A percentile compares a stretch with the other conserved stretches of the same genome.
Evolutionary conservation across 2,329 filamentous ascomycete species (phyloP).

Genomic region (Tolypocladium endophyticum): DNA sequence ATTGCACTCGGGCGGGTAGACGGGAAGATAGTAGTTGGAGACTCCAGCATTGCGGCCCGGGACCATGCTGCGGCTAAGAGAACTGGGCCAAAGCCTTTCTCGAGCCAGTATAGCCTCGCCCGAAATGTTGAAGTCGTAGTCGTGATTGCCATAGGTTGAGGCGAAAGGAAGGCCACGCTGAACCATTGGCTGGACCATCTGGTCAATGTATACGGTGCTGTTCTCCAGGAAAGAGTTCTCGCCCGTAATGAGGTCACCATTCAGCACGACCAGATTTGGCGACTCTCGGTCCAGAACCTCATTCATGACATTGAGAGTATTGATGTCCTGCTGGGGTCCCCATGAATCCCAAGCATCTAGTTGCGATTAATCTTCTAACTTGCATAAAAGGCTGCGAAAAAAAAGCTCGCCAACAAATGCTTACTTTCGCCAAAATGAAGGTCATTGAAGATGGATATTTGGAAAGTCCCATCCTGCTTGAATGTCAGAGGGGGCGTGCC

Average conservation of each 20-base stretch:
- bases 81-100: constrained; percentile 26
- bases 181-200: constrained; percentile 48
- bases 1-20: constrained; percentile 26
- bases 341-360: constrained; percentile 33
- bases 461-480: constrained; percentile 33
- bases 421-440: constrained; percentile 61
- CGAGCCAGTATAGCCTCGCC: constrained; percentile 30
- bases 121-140: constrained; percentile 48
- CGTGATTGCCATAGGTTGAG: constrained; percentile 63
- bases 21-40: constrained; percentile 37
- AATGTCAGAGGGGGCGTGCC: constrained; percentile 18
- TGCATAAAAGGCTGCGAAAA: background rate
- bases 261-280: constrained; percentile 54
- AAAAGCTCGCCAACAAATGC: constrained; percentile 4
- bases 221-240: constrained; percentile 49
- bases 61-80: constrained; percentile 30
- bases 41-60: constrained; percentile 22
- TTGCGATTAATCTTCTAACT: background rate
- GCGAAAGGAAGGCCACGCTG: constrained; percentile 48
- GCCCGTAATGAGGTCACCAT: constrained; percentile 62
- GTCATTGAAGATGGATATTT: constrained; percentile 54
- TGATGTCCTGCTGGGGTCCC: constrained; percentile 42
- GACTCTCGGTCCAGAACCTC: constrained; percentile 45
- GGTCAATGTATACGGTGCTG: constrained; percentile 44
- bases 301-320: constrained; percentile 45